These are phyloP conservation scores for Aspergillus viridinutans DNA, from an alignment of 2,329 filamentous ascomycete species.

Conservation along the genomic window DNA sequence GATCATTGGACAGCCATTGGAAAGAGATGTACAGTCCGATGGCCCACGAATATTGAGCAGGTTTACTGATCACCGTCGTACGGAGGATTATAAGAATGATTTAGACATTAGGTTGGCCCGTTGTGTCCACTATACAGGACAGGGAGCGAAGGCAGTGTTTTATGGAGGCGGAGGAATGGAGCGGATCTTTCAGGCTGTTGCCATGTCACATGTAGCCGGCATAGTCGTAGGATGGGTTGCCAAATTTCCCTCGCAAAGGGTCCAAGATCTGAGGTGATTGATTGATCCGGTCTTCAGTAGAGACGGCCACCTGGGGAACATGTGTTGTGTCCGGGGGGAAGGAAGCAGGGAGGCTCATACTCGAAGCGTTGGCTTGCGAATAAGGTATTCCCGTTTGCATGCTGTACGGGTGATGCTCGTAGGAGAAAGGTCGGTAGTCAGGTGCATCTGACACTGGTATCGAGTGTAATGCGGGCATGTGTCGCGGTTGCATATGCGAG, in stretches of 20 bases:
- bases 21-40: not conserved
- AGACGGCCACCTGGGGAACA: slow-evolving; percentile 12
- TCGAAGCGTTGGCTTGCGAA: slow-evolving; percentile 31
- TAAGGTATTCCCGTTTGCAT: slow-evolving; percentile 29
- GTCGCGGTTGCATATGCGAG: slow-evolving; percentile 24
- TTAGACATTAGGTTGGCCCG: not conserved
- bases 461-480: slow-evolving; percentile 27
- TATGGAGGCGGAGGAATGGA: not conserved
- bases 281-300: slow-evolving; percentile 22
- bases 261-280: slow-evolving; percentile 21
- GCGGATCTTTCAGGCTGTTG: slow-evolving; percentile 18
- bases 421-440: slow-evolving; percentile 32
- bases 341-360: slow-evolving; percentile 32
- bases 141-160: not conserved
- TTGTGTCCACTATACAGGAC: not conserved
- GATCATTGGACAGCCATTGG: not conserved
- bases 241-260: slow-evolving; percentile 25
- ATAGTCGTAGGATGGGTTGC: slow-evolving; percentile 28
- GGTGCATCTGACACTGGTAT: slow-evolving; percentile 30
- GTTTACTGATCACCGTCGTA: too few species aligned
- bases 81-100: not conserved
- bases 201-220: slow-evolving; percentile 19
- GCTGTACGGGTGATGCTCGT: slow-evolving; percentile 24
- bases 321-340: slow-evolving; percentile 26
- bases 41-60: not conserved